These are phyloP conservation scores for Immersiella caudata DNA, from an alignment of 495 filamentous ascomycete genomes.

Conservation along the genomic window DNA sequence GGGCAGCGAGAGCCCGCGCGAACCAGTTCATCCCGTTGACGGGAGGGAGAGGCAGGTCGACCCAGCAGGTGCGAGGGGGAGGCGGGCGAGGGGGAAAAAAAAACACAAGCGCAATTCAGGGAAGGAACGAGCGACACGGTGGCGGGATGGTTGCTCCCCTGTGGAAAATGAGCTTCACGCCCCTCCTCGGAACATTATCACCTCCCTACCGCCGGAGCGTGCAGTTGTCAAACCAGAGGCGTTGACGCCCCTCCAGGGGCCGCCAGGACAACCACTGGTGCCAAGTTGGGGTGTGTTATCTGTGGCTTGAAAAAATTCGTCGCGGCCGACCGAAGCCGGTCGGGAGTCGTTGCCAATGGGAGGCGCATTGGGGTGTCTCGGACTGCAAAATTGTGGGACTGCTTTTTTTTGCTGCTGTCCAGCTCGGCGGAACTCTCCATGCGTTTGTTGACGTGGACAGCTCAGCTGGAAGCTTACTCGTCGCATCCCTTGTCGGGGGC, in stretches of 20 bases:
- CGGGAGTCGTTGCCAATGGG: constrained; percentile 6
- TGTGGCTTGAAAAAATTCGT: constrained; percentile 11
- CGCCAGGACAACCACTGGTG: background rate
- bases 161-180: constrained; percentile 1
- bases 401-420: background rate
- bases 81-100: background rate
- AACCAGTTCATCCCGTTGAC: constrained; percentile 4
- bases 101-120: background rate
- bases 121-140: background rate
- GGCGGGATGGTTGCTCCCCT: background rate
- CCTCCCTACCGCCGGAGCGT: background rate
- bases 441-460: background rate
- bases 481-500: background rate
- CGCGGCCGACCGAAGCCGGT: background rate
- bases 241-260: background rate
- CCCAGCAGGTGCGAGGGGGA: background rate
- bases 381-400: constrained; percentile 1
- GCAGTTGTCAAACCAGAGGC: background rate
- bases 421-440: background rate
- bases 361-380: background rate
- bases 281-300: constrained; percentile 11
- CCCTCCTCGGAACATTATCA: background rate
- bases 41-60: background rate
- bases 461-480: background rate
- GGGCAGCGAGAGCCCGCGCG: constrained; percentile 4